These are phyloP conservation scores for Speleostelium caveatum DNA, from an alignment of 78 protist species.

Conservation along the genomic window DNA sequence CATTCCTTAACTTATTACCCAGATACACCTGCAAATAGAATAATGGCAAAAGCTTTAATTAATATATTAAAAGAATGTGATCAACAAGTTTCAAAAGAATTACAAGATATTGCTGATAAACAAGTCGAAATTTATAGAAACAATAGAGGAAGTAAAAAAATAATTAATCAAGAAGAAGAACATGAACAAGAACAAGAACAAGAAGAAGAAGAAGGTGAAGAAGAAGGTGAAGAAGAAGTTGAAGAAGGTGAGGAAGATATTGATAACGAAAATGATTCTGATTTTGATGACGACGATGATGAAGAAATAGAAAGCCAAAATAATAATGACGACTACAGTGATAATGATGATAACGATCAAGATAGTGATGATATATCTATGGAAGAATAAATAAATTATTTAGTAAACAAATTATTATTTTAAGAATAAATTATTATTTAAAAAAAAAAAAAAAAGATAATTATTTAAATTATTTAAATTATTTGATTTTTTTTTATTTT, in stretches of 20 bases:
- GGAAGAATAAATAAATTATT: background rate
- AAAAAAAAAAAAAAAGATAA: too few relatives aligned
- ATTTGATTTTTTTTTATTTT: too few relatives aligned
- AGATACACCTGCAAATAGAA: slow-evolving; percentile 5
- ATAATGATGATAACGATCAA: slow-evolving; percentile 2
- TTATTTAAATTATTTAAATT: too few relatives aligned
- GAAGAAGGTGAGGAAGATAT: background rate
- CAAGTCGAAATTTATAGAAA: background rate
- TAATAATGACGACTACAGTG: background rate
- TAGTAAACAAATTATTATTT: too few relatives aligned
- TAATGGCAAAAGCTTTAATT: slow-evolving; percentile 60
- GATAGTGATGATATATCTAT: background rate
- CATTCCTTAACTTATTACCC: slow-evolving; percentile 87
- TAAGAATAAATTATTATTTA: too few relatives aligned
- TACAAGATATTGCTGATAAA: slow-evolving; percentile 3
- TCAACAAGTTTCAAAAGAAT: slow-evolving; percentile 29
- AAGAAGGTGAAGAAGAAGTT: background rate
- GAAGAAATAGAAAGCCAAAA: background rate
- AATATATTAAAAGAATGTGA: slow-evolving; percentile 60
- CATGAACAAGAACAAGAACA: background rate
- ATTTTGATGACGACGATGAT: slow-evolving; percentile 1
- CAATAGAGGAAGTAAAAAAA: background rate
- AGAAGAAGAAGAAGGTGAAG: slow-evolving; percentile 18
- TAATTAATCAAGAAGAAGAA: slow-evolving; percentile 2
- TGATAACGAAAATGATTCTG: slow-evolving; percentile 10